Base-by-base conservation (phyloP, 1,284 basidiomycete genomes). In the Apiotrichum sp. region DNA sequence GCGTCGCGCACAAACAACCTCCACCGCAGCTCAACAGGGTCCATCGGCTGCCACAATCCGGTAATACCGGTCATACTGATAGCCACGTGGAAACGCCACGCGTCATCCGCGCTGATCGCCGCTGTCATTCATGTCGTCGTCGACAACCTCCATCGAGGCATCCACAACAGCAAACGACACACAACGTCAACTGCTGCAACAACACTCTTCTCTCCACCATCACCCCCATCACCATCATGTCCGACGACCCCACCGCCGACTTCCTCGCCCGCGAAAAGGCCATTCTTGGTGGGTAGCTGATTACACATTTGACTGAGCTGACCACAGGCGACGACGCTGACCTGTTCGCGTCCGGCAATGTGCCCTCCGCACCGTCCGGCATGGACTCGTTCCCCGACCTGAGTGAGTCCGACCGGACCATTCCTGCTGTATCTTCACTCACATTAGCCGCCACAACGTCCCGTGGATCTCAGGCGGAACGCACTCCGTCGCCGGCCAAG, bases 181-280 rank as follows among this genome's bases (percentile, higher is more conserved):
- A 22, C 36, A 38, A 46, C 38, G 7, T 48, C 38, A n/a, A 33
- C 9, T 2, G 33, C 42, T 6, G 4, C 14, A 31, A n/a, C 56
- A 57, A 47, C 34, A 36, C 14, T 16, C 38, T n/a, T 45, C 14
- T 35, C 38, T n/a, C 36, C 32, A 22, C 11, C 53, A 46, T 44
- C 42, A 34, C 55, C 42, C 22, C 22, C 22, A 22, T 22, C 22
- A 22, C 40, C 57, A 67, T n/a, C 41, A 76, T 76, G 74, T 69
- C 70, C 47, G 74, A 75, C 67, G 73, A 76, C 65, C 72, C 73
- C 41, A 75, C 70, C 55, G 75, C 75, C 39, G 75, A 75, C 61
- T 77, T 76, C 68, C 69, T 77, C 38, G 75, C 75, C 32, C 59
- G 72, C 46, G 75, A 77, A 58, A 72, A 73, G 63, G 73, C 70